These are phyloP conservation scores for Pseudocercospora macadamiae DNA, from an alignment of 2,329 filamentous ascomycete species.

Conservation along the genomic window DNA sequence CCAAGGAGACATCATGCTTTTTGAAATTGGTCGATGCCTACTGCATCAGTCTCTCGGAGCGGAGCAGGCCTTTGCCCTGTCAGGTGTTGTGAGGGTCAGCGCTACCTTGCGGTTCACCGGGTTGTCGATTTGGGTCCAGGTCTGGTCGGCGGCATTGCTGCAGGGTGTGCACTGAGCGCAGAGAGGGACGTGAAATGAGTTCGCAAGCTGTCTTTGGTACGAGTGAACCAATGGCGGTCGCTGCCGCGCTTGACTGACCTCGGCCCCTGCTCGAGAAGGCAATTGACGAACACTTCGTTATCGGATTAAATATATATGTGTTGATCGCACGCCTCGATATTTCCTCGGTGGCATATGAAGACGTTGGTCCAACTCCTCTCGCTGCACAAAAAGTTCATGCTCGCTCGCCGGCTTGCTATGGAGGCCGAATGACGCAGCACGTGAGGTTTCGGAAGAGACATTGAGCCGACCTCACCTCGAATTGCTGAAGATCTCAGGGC, in stretches of 20 bases:
- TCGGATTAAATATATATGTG: background rate
- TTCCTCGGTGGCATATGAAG: background rate
- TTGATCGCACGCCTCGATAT: background rate
- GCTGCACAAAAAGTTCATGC: background rate
- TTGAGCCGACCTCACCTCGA: background rate
- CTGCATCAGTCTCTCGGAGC: conserved; percentile 11
- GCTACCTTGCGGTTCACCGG: background rate
- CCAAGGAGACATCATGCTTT: conserved; percentile 22
- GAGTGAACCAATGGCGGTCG: conserved; percentile 10
- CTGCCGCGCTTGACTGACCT: background rate
- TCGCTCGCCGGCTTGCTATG: background rate
- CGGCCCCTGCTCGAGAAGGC: background rate
- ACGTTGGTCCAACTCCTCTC: background rate
- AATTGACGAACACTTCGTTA: background rate
- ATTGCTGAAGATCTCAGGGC: background rate
- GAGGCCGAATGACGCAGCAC: background rate
- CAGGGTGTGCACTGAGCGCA: background rate
- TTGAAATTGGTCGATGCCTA: conserved; percentile 21
- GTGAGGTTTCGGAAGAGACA: no score
- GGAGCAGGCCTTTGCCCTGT: conserved; percentile 15
- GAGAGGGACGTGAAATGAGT: background rate
- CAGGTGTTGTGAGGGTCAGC: conserved; percentile 6
- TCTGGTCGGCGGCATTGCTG: background rate
- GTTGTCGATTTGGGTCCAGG: background rate
- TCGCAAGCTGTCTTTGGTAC: conserved; percentile 2